These are phyloP conservation scores for Mortierella alpina DNA, from an alignment of 192 early-diverging fungal genomes.

Conservation along the genomic window DNA sequence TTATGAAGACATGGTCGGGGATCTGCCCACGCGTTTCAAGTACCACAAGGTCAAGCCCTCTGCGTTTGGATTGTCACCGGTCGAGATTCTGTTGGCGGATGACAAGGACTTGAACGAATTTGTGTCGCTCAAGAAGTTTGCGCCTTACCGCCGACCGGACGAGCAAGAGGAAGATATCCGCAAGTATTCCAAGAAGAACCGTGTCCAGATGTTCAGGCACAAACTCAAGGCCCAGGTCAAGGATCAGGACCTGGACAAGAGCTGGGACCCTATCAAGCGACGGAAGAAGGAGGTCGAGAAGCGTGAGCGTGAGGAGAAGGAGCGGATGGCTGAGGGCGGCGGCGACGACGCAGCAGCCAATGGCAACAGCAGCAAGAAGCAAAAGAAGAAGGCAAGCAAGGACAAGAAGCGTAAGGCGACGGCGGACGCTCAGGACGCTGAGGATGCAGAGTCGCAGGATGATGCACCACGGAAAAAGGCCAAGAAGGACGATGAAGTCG, in stretches of 20 bases:
- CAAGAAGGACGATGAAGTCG: constrained; percentile 1
- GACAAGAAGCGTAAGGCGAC: constrained; percentile 33
- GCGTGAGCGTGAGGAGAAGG: constrained; percentile 51
- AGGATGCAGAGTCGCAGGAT: constrained; percentile 1
- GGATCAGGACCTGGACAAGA: constrained; percentile 45
- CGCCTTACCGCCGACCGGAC: constrained; percentile 72
- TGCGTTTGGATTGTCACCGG: constrained; percentile 80
- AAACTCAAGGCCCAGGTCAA: constrained; percentile 48
- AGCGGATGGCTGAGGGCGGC: constrained; percentile 17
- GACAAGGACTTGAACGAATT: constrained; percentile 88
- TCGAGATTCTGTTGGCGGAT: constrained; percentile 92
- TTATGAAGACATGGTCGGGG: constrained; percentile 93
- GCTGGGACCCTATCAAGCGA: constrained; percentile 56
- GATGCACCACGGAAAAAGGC: constrained; percentile 24
- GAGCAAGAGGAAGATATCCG: constrained; percentile 46
- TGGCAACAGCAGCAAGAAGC: constrained; percentile 14
- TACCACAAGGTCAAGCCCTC: constrained; percentile 87
- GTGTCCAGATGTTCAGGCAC: constrained; percentile 56
- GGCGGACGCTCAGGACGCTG: constrained; percentile 20
- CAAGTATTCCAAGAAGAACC: constrained; percentile 68
- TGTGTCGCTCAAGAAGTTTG: constrained; percentile 87
- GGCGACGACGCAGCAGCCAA: not conserved
- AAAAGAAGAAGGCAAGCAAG: constrained; percentile 48
- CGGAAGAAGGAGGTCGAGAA: constrained; percentile 38
- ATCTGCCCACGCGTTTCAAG: constrained; percentile 89